Evolutionary conservation across 2,329 filamentous ascomycete species (phyloP).

Genomic region (Aspergillus pseudotamarii): DNA sequence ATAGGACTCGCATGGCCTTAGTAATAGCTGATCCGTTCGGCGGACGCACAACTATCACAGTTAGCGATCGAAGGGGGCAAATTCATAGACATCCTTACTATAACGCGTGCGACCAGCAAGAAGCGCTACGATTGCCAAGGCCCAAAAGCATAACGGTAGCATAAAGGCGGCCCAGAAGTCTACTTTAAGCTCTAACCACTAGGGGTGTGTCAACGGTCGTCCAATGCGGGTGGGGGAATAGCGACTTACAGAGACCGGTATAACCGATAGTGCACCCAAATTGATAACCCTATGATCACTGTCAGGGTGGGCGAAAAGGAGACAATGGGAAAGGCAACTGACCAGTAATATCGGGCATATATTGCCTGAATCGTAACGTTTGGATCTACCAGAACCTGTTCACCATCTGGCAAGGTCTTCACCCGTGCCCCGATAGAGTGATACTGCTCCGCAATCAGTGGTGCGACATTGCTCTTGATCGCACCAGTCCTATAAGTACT

Average conservation of each 20-base stretch:
- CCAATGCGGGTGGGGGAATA: rapidly evolving
- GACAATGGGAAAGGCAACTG: not conserved
- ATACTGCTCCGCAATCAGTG: not conserved
- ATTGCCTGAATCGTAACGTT: not conserved
- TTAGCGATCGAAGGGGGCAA: not conserved
- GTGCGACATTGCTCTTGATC: not conserved
- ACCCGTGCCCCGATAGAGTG: not conserved
- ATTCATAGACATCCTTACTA: not conserved
- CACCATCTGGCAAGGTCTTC: not conserved
- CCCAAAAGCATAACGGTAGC: conserved; percentile 5
- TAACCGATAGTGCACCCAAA: not conserved
- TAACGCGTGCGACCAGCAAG: not conserved
- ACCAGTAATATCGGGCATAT: not conserved
- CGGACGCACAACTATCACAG: not conserved
- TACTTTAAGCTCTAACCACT: conserved; percentile 9
- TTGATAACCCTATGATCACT: not conserved
- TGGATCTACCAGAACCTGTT: not conserved
- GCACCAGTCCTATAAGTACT: not conserved
- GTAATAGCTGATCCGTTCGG: conserved; percentile 1
- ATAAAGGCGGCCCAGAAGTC: conserved; percentile 11
- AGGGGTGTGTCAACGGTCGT: not conserved
- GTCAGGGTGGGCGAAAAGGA: not conserved
- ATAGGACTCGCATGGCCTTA: not conserved
- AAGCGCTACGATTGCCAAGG: not conserved
- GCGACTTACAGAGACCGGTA: not conserved